Evolutionary conservation across 2,329 filamentous ascomycete species (phyloP), one percentile per base, ranked within the genome.

Genomic region (Fusarium stilboides): DNA sequence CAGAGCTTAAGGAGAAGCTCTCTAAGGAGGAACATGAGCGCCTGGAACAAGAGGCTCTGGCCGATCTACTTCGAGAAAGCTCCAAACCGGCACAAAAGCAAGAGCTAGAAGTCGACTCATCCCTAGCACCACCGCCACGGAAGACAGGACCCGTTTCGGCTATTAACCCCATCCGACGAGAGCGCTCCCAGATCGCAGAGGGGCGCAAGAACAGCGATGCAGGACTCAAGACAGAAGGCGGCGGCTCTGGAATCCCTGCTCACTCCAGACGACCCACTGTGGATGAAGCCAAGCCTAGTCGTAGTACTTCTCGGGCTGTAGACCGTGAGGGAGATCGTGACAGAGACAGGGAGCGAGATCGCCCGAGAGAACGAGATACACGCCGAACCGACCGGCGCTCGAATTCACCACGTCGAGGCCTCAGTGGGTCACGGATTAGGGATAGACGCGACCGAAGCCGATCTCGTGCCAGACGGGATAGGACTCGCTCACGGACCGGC

Each of bases 51-150:
- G 86, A 88, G 68, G 87, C 87, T 2, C 77, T 89, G 61, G 86
- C 84, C 20, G 85, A 89, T 62, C 81, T 89, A 15, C 76, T 89
- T 14, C 82, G 87, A n/a, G 87, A 89, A 71, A 89, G 87, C 76
- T 87, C 84, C 54, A 83, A 83, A 43, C 79, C 81, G 26, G 76
- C 80, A 5, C 78, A 80, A 4, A 84, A 85, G 62, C 82, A 85
- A 9, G 87, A 89, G 70, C 73, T 88, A 45, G 87, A 89, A 68
- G 79, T 89, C 39, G 87, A 89, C 62, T 81, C 85, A 50, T 83
- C 85, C 15, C 78, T 89, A 26, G 84, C 83, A 3, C 87, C 87
- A 5, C 87, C 87, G 2, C 87, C 86, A 3, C 80, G 82, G 76
- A 81, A 85, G 80, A 47, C 84, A 75, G 79, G 77, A 5, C 87